Conservation (phyloP, 208 protist genomes). For the Leishmania lainsoni region DNA sequence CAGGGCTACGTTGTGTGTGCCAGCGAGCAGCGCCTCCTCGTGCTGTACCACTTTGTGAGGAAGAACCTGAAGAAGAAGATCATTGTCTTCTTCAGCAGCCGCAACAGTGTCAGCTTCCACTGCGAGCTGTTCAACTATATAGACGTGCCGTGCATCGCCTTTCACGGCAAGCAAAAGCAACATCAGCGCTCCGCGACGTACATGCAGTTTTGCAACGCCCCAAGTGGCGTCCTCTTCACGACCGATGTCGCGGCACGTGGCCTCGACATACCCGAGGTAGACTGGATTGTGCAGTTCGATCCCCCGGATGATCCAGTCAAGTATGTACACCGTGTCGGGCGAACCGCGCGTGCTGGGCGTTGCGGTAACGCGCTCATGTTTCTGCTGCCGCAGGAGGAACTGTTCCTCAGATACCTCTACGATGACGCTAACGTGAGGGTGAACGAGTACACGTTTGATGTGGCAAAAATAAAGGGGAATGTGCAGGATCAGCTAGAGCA, state of each 20-base stretch:
- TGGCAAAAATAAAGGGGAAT: conserved; percentile 94
- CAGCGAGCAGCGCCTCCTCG: conserved; percentile 95
- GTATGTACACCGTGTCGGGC: conserved; percentile 99
- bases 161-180: conserved; percentile 99
- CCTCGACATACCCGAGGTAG: conserved; percentile 98
- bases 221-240: conserved; percentile 98
- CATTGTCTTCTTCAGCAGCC: conserved; percentile 99
- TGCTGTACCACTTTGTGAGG: conserved; percentile 99
- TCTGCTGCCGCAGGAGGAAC: conserved; percentile 98
- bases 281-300: conserved; percentile 99
- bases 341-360: conserved; percentile 96
- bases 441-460: conserved; percentile 98
- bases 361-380: conserved; percentile 97
- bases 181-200: conserved; percentile 99
- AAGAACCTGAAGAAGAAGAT: conserved; percentile 98
- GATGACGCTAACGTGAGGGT: conserved; percentile 95
- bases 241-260: conserved; percentile 99
- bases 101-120: conserved; percentile 99
- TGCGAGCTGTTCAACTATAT: conserved; percentile 99
- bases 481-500: conserved; percentile 96
- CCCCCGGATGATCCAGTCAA: conserved; percentile 99
- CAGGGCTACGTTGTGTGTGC: conserved; percentile 98
- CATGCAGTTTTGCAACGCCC: conserved; percentile 99
- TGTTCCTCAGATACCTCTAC: conserved; percentile 99
- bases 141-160: conserved; percentile 98